phyloP scores from a whole-genome alignment of 1,284 basidiomycete genomes.

The Takashimella koratensis region DNA sequence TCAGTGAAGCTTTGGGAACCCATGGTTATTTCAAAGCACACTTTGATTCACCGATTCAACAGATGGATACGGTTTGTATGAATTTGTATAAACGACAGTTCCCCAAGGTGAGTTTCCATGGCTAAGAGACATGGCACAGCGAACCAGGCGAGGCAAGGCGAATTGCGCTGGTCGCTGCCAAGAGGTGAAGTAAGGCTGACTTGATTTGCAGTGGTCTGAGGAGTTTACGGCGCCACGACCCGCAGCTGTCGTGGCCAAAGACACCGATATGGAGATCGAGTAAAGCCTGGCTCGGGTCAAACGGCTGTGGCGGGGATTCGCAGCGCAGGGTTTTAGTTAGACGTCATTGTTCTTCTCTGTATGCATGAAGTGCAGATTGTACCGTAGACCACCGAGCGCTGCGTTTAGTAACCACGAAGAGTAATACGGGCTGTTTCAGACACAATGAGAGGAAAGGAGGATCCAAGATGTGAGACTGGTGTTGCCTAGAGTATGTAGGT shows the following conservation, averaged over 20 bases:
- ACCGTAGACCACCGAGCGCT: too few relatives aligned
- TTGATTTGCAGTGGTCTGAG: background rate
- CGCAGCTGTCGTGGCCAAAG: background rate
- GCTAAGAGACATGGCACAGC: constrained; percentile 22
- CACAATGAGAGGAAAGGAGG: too few relatives aligned
- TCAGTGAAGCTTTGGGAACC: constrained; percentile 89
- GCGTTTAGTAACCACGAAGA: too few relatives aligned
- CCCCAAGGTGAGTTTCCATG: constrained; percentile 66
- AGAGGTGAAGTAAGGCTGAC: background rate
- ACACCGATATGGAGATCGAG: background rate
- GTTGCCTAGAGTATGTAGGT: too few relatives aligned
- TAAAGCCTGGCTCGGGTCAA: background rate
- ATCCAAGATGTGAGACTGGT: too few relatives aligned
- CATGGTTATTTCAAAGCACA: constrained; percentile 98
- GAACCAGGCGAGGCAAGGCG: too few relatives aligned
- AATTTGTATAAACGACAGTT: constrained; percentile 85
- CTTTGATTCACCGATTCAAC: constrained; percentile 90
- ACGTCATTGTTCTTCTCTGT: too few relatives aligned
- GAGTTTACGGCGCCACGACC: background rate
- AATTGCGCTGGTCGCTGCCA: background rate
- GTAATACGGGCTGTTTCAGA: too few relatives aligned
- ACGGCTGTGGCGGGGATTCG: too few relatives aligned
- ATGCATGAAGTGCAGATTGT: too few relatives aligned
- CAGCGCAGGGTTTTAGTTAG: too few relatives aligned
- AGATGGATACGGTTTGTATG: constrained; percentile 96